These are phyloP conservation scores for Fusarium azukiicola DNA, from an alignment of 2,329 filamentous ascomycete species.

Conservation along the genomic window DNA sequence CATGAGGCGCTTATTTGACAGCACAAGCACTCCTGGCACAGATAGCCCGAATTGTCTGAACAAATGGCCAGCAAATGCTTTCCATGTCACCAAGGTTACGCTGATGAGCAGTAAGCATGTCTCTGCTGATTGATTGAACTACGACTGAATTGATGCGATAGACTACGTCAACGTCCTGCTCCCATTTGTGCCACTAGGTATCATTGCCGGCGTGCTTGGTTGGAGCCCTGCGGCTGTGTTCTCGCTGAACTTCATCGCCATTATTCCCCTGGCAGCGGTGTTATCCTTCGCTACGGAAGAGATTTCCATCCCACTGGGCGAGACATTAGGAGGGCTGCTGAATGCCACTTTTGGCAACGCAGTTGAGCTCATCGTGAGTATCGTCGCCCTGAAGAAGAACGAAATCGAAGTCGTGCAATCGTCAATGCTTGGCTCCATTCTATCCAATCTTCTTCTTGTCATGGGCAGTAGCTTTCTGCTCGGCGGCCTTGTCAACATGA, in stretches of 20 bases:
- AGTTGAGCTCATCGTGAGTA: constrained; percentile 91
- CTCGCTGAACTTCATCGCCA: constrained; percentile 89
- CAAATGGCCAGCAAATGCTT: not conserved
- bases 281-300: constrained; percentile 90
- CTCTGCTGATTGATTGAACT: not conserved
- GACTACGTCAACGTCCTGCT: constrained; percentile 84
- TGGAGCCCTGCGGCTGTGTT: constrained; percentile 86
- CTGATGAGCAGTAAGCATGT: constrained; percentile 71
- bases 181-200: constrained; percentile 87
- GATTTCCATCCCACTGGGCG: constrained; percentile 85
- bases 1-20: constrained; percentile 25
- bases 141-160: not conserved
- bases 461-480: constrained; percentile 90
- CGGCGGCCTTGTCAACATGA: constrained; percentile 83
- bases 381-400: constrained; percentile 91
- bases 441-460: constrained; percentile 96
- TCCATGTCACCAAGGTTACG: constrained; percentile 77
- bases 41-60: not conserved
- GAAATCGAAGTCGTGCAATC: constrained; percentile 99
- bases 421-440: constrained; percentile 97
- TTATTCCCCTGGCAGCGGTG: constrained; percentile 87
- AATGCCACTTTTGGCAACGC: constrained; percentile 91
- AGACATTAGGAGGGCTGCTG: constrained; percentile 86
- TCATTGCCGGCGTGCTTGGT: constrained; percentile 80
- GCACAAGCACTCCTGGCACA: not conserved